These are phyloP conservation scores for Hymenoscyphus linearis DNA, from an alignment of 2,329 filamentous ascomycete genomes.

Conservation along the genomic window DNA sequence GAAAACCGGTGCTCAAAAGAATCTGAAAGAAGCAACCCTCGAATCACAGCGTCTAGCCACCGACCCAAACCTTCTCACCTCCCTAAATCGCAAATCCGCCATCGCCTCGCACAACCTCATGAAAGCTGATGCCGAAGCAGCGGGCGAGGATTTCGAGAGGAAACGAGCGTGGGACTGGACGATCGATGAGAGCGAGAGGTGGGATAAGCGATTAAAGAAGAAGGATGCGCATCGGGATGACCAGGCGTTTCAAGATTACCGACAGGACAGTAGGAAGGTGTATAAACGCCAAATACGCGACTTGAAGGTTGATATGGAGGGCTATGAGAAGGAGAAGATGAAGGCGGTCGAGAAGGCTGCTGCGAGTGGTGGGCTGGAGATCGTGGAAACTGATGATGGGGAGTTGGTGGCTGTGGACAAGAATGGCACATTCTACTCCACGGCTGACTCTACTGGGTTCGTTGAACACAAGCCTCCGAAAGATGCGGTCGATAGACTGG, in stretches of 20 bases:
- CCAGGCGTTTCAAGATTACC: conserved; percentile 86
- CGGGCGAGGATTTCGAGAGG: conserved; percentile 89
- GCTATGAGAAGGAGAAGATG: conserved; percentile 84
- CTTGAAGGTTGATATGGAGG: conserved; percentile 69
- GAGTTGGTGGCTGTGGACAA: conserved; percentile 92
- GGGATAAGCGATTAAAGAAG: conserved; percentile 88
- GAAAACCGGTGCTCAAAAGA: conserved; percentile 65
- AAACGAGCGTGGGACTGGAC: conserved; percentile 99
- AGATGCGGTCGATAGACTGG: conserved; percentile 80
- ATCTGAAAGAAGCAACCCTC: conserved; percentile 76
- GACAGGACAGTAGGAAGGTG: conserved; percentile 80
- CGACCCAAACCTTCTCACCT: conserved; percentile 70
- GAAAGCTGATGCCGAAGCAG: conserved; percentile 82
- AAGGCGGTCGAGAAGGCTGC: conserved; percentile 81
- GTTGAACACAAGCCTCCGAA: conserved; percentile 82
- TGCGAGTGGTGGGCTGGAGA: conserved; percentile 76
- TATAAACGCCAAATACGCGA: conserved; percentile 88
- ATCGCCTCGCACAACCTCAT: conserved; percentile 88
- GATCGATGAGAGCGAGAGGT: conserved; percentile 84
- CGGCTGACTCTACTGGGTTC: conserved; percentile 75
- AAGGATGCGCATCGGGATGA: conserved; percentile 76
- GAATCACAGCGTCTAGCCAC: conserved; percentile 75
- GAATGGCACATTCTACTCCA: conserved; percentile 86
- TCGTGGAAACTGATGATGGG: conserved; percentile 91
- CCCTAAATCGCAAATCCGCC: conserved; percentile 79